Base-by-base conservation (phyloP, 768 basidiomycete species). In the Termitomyces heimii region DNA sequence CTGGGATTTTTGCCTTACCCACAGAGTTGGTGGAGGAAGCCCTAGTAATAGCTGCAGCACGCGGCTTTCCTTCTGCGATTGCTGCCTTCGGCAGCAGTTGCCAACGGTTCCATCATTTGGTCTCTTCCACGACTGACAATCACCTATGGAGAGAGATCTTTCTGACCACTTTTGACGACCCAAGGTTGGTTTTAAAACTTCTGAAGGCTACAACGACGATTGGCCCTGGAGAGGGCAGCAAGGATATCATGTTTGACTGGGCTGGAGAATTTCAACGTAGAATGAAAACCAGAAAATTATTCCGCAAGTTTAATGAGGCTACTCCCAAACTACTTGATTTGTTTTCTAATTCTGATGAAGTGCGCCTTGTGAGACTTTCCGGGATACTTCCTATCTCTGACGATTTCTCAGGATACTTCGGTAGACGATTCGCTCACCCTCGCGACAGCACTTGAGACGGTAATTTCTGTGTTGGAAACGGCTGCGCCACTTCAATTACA, bases 91-190 rank as follows among this genome's bases (percentile, higher is more conserved):
- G 58, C 13, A 37, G 56, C 35, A 61, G 58, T 14, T 65, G 65
- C 20, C 59, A 57, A 5, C 54, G 59, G 35, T 63, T 64, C 39
- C 50, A 64, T 43, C 60, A 42, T 18, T 32, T 63, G 18, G 53
- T 66, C 35, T 63, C 56, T 47, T 46, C 32, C 14, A 52, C 58
- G 16, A 13, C 53, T 28, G 65, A 65, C 42, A 39, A 64, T 13
- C 65, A 65, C 43, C 66, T 82, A 29, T 83, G 82, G 82, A 66
- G 78, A 26, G 71, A 74, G 37, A 68, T 82, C 32, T 83, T 77
- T 63, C 71, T 82, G 24, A 65, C 71, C 1, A 70, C 67, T 1
- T 83, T 81, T 65, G 82, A 82, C 55, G 79, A 82, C 55, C 82
- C 81, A 0, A 67, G 79, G 32, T 62, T 65, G 12, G 60, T 70